phyloP scores from a whole-genome alignment of 2,329 filamentous ascomycete genomes.

The Alternaria sp. region DNA sequence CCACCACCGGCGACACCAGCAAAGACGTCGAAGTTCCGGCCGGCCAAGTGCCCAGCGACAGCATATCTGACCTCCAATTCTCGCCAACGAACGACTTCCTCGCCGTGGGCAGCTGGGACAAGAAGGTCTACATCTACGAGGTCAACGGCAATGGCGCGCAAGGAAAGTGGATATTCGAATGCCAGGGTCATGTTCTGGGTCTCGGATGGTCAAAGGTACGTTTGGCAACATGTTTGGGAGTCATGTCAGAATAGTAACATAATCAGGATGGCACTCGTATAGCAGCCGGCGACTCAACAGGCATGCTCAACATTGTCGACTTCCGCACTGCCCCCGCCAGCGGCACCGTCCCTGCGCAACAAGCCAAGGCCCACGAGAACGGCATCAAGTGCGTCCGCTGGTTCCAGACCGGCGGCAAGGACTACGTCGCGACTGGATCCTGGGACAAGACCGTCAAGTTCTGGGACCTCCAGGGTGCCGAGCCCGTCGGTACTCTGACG shows the following conservation, averaged over 20 bases:
- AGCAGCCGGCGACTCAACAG: constrained; percentile 87
- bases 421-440: constrained; percentile 89
- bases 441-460: constrained; percentile 93
- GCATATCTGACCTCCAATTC: constrained; percentile 86
- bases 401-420: constrained; percentile 65
- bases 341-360: constrained; percentile 50
- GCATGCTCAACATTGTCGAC: constrained; percentile 87
- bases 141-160: constrained; percentile 82
- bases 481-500: constrained; percentile 68
- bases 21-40: constrained; percentile 81
- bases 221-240: background rate
- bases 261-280: constrained; percentile 86
- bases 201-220: constrained; percentile 88
- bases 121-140: constrained; percentile 96
- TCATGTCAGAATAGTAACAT: constrained; percentile 17
- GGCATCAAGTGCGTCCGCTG: constrained; percentile 78
- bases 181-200: constrained; percentile 79
- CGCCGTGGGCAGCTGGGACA: constrained; percentile 94
- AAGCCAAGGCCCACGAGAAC: constrained; percentile 77
- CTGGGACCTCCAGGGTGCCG: constrained; percentile 74
- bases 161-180: constrained; percentile 85
- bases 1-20: constrained; percentile 87
- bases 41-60: constrained; percentile 75
- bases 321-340: constrained; percentile 59
- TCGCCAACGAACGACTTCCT: constrained; percentile 79